phyloP scores from a whole-genome alignment of 805 yeast genomes.

The Myxozyma sirexii region DNA sequence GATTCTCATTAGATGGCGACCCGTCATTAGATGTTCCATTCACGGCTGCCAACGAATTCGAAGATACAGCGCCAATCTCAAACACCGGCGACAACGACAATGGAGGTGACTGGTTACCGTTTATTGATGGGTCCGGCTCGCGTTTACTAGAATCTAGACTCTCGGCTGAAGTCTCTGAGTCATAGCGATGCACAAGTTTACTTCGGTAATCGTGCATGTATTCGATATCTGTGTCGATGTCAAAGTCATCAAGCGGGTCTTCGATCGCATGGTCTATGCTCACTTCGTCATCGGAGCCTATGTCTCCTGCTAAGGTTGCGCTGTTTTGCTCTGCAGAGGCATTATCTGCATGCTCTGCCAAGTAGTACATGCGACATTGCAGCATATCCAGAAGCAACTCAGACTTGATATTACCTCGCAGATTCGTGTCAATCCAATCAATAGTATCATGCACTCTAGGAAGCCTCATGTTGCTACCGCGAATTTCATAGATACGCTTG shows the following conservation, averaged over 20 bases:
- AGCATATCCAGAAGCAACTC: conserved; percentile 21
- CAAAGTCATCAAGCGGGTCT: conserved; percentile 7
- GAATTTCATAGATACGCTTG: conserved; percentile 23
- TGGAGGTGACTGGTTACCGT: not conserved
- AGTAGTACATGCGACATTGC: conserved; percentile 23
- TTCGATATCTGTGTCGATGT: conserved; percentile 9
- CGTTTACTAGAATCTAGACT: not conserved
- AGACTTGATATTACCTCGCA: conserved; percentile 19
- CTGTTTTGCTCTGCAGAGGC: not conserved
- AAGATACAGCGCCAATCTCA: not conserved
- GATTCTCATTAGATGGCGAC: not conserved
- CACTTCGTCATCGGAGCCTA: not conserved
- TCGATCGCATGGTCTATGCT: conserved; percentile 4
- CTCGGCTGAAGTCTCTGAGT: not conserved
- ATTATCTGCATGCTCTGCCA: conserved; percentile 7
- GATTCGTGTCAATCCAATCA: conserved; percentile 23
- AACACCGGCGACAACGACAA: not conserved
- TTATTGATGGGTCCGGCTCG: not conserved
- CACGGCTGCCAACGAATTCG: not conserved
- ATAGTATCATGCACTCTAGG: conserved; percentile 18
- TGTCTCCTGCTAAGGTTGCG: not conserved
- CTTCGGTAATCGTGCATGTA: conserved; percentile 10
- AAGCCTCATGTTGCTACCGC: conserved; percentile 11
- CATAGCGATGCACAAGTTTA: conserved; percentile 16
- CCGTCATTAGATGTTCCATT: not conserved